Base-by-base conservation (phyloP, 2,329 filamentous ascomycete species). In the Mycocentrospora acerina region DNA sequence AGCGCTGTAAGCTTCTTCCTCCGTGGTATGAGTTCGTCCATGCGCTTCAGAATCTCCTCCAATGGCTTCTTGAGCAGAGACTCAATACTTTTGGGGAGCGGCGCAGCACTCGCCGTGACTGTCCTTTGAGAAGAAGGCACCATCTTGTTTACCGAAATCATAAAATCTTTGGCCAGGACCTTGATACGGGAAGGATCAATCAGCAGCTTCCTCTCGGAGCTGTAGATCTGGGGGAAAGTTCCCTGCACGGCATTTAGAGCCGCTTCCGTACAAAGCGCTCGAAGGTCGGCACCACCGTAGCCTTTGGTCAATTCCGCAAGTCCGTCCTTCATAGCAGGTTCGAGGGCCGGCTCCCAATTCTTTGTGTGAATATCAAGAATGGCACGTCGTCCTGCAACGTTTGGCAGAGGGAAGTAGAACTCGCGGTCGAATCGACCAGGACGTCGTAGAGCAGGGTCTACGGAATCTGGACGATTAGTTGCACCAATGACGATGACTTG, bases 401-500 rank as follows among this genome's bases (percentile, higher is more conserved):
- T 88, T 1, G 93, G 93, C 22, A 98, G 75, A 1, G 93, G 90
- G 62, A 98, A 98, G 71, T 97, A 97, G 59, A 98, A 98, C 67
- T 98, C 94, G 66, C 93, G 79, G 64, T 98, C 93, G 60, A 98
- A 98, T 35, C 93, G 86, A 29, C 93, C 94, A 14, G 93, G 91
- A 34, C 91, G 84, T 44, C 93, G 85, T 42, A 98, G 77, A n/a
- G 91, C 91, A 52, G 91, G 91, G 66, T 98, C 91, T 46, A 98
- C 90, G 35, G 93, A 95, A 67, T 97, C 91, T 1, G 93, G 91
- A 50, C 91, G 83, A 66, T 98, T 98, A 41, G 91, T 98, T n/a
- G 93, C 93, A 51, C 93, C 93, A 58, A 98, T 97, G 24, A 98
- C 90, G 62, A 98, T 95, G 44, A 98, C 93, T 68, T 98, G 93